Percentiles rank a stretch among this genome's conserved stretches.
Evolutionary conservation across 306 rosid species (phyloP).

Genomic region (Malus sylvestris): DNA sequence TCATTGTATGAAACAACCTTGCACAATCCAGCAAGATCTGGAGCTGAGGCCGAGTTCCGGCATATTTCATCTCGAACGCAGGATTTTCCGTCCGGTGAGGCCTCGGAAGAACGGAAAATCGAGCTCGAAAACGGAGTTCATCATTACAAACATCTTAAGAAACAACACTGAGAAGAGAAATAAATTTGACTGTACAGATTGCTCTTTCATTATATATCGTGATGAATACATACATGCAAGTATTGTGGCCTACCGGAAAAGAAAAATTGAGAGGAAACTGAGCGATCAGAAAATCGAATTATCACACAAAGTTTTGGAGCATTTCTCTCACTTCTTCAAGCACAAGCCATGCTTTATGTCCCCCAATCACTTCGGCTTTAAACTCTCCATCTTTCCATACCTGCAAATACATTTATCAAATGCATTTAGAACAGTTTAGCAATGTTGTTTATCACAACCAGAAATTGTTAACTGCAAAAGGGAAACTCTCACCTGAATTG

Average conservation of each 20-base stretch:
- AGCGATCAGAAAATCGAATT: background rate
- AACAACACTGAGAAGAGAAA: background rate
- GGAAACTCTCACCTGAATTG: constrained; percentile 66
- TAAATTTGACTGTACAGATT: background rate
- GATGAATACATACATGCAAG: background rate
- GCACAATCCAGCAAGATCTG: background rate
- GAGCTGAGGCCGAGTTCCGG: background rate
- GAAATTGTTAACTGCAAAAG: background rate
- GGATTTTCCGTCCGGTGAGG: background rate
- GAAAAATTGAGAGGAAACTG: background rate
- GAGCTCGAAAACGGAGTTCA: background rate
- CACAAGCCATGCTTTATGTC: constrained; percentile 86
- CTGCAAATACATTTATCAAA: constrained; percentile 31
- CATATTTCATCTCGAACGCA: background rate
- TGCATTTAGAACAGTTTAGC: background rate
- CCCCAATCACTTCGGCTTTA: constrained; percentile 82
- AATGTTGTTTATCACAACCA: too few species aligned
- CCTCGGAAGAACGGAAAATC: background rate
- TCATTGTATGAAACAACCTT: too few species aligned
- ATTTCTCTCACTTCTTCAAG: constrained; percentile 78
- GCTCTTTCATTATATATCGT: background rate
- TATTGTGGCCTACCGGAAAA: background rate
- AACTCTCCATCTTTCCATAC: constrained; percentile 92
- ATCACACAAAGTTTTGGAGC: constrained; percentile 41
- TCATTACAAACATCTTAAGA: background rate